Base-by-base conservation (phyloP, 2,329 filamentous ascomycete genomes). In the Raffaelea arxii region DNA sequence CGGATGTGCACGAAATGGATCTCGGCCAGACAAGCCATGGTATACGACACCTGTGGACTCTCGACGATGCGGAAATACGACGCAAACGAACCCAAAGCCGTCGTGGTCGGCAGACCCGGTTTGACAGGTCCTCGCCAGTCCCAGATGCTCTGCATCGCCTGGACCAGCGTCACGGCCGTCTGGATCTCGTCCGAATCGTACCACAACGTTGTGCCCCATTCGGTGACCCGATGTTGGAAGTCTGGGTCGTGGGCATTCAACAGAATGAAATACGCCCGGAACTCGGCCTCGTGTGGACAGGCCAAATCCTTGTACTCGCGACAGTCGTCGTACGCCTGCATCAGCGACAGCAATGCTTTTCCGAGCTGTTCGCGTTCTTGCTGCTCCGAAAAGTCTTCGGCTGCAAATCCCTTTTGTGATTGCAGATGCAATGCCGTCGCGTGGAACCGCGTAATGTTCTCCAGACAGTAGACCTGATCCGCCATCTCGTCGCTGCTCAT, bases 1-100 rank as follows among this genome's bases (percentile, higher is more conserved):
- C 80, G 77, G 25, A 83, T 65, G 30, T 71, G 67, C 36, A 76
- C 74, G 48, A 84, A 82, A 55, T 82, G 78, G n/a, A 80, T 75
- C 55, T 84, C 80, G 6, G 79, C 79, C 49, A 84, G 75, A 54
- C 80, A 84, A 14, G 79, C 80, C 77, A 84, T 82, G 1, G 78
- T 82, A 56, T 84, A 84, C 1, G 80, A 83, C 3, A 82, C 73
- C 16, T 66, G 62, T 0, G 67, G 64, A 36, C 73, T 69, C 52
- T 76, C 68, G 24, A 84, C 65, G 41, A 84, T 78, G 22, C 71
- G 67, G 56, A 84, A 82, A 58, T 75, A 82, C 18, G 73, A 69
- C 22, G 68, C 64, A 39, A 70, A 75, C 6, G 68, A 67, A 19
- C 70, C 69, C 36, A 73, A 65, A 2, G 75, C 71, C 22, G 71